Percentiles rank a stretch among this genome's conserved stretches.
These are phyloP conservation scores for Eimeria praecox DNA, from an alignment of 169 alveolate genomes.

Conservation along the genomic window DNA sequence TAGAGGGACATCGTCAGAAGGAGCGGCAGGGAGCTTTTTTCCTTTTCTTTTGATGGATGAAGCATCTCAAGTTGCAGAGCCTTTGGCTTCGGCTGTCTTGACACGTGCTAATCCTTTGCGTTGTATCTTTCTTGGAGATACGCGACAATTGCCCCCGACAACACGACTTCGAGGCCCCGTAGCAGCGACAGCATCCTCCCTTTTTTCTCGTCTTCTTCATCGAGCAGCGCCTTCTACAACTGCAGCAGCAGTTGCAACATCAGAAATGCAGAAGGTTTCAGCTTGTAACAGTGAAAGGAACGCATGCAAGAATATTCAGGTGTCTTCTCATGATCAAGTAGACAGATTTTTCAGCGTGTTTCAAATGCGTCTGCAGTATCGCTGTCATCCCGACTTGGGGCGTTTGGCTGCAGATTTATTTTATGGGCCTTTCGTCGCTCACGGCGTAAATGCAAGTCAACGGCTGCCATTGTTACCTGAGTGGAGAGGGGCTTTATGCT, in stretches of 20 bases:
- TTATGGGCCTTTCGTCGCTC: conserved; percentile 67
- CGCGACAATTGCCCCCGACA: conserved; percentile 77
- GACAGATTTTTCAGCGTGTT: not conserved
- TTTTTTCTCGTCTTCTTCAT: conserved; percentile 23
- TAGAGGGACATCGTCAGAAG: not conserved
- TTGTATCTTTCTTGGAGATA: conserved; percentile 76
- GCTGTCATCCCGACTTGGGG: conserved; percentile 81
- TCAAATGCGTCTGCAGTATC: conserved; percentile 77
- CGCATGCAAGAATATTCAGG: not conserved
- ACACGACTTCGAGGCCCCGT: conserved; percentile 56
- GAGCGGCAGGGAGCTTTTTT: not conserved
- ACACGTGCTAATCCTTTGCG: conserved; percentile 59
- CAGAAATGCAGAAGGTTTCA: not conserved
- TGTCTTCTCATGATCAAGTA: not conserved
- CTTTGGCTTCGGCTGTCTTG: conserved; percentile 59
- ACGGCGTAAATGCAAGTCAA: conserved; percentile 72
- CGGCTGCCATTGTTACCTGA: conserved; percentile 57
- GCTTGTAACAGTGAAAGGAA: not conserved
- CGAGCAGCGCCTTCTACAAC: conserved; percentile 18
- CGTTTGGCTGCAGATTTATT: conserved; percentile 65
- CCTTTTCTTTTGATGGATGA: conserved; percentile 80
- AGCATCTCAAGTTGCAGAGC: conserved; percentile 80
- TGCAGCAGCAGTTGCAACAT: not conserved
- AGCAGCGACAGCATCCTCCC: conserved; percentile 50
- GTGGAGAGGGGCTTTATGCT: conserved; percentile 67